Evolutionary conservation across 352 stramenopile species (phyloP), one percentile per base, ranked within the genome.

Genomic region (Aphanomyces cochlioides): DNA sequence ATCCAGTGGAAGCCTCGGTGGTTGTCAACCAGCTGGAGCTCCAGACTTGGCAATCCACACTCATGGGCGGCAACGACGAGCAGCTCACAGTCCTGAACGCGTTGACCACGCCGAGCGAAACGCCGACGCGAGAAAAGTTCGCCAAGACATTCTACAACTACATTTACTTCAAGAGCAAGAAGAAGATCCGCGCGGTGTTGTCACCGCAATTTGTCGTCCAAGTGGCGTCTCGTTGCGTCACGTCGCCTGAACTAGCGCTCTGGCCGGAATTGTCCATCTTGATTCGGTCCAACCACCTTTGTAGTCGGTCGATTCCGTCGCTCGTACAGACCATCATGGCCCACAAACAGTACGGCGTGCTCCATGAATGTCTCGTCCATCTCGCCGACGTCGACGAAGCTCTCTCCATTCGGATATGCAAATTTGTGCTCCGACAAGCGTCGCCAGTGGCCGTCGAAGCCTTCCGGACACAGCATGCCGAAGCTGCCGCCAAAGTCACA

Each of bases 301-400:
- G 85, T 6, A 73, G 83, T 1, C 85, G 87, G 45, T 74, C 78
- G 13, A 74, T 93, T 40, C 87, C 87, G 7, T 72, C 79, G 45
- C 73, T 94, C 4, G 59, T 94, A 34, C 80, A 83, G 0, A 82
- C 75, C 50, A 61, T 92, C 54, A 90, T 92, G 76, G 74, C 84
- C 57, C 73, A 89, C 76, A 74, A 84, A 38, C 83, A 92, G 72
- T 88, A 84, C 66, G 75, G 76, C 50, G 71, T 92, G 13, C 76
- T 94, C 7, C 78, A 94, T 59, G 73, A 80, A 39, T 78, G 82
- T 34, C 80, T 94, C 36, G 58, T 77, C n/a, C 69, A 89, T 63
- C 70, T 94, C 15, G 77, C 84, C 5, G 87, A 94, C 69, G 83
- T 94, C 63, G 84, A 94, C 68, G 87, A 94, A 76, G 81, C 77